Base-by-base conservation (phyloP, 257 asterid species). In the Petrea volubilis region DNA sequence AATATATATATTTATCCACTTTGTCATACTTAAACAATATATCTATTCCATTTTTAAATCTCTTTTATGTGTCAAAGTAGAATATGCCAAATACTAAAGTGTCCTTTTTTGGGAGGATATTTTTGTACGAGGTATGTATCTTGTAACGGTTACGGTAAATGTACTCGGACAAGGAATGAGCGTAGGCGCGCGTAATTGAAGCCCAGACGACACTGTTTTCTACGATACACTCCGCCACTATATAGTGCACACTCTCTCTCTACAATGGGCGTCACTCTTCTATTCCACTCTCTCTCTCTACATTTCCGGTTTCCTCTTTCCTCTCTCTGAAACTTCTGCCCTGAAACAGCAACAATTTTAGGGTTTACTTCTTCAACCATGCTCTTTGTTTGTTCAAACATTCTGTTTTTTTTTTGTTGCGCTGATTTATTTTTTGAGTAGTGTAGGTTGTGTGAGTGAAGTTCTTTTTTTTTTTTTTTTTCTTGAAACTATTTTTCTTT, bases 401-500 rank as follows among this genome's bases (percentile, higher is more conserved):
- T 25, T 18, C 60, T 5, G 20, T 9, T n/a, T 40, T 8, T n/a
- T 36, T 62, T 31, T 2, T 31, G 7, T 68, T 15, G 15, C 50
- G 43, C 64, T 72, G 31, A 68, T 67, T 15, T n/a, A n/a, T n/a
- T 72, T 51, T 36, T 60, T 52, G 59, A 31, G 52, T 41, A 67
- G 70, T 29, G 69, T 64, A 20, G 50, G 52, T 52, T 13, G 28
- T 36, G 38, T 52, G 1, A 21, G 51, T 14, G 60, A 49, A 66
- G 36, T 34, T 52, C 25, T 60, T 17, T 10, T 8, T 24, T 4
- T 56, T 23, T 53, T 13, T 62, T 20, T 13, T 2, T 14, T 5
- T 57, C 6, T 34, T 24, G 20, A 51, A 34, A 36, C 10, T 20
- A 7, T 10, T 18, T 33, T 31, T 33, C 40, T n/a, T 13, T 8